Evolutionary conservation across 352 stramenopile species (phyloP), one percentile per base, ranked within the genome.

Genomic region (Globisporangium irregulare): DNA sequence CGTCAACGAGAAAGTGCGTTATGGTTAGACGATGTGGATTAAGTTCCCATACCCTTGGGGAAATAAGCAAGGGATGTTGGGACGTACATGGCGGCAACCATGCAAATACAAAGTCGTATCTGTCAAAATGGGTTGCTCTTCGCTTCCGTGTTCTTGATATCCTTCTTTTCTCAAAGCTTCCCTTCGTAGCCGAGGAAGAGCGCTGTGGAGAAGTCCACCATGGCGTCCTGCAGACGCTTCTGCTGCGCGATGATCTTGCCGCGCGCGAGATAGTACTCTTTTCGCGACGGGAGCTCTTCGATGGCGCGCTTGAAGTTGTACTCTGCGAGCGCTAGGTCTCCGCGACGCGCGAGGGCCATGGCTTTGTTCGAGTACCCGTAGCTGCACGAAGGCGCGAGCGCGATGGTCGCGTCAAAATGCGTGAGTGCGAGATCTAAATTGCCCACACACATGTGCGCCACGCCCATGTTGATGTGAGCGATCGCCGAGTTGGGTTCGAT

Each of bases 171-270:
- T 87, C 81, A 94, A 20, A 94, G 56, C 64, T 89, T 89, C 20
- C 79, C 84, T 59, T 88, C 81, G 59, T 91, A 92, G 18, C 86
- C 86, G 18, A 94, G 74, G 62, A 82, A 79, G 25, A 94, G 73
- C 15, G 82, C 86, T 0, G 84, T 90, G 15, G 84, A 89, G 68
- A 91, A 94, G 59, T 94, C 81, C 34, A 92, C 81, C 84, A 94
- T 91, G 3, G 86, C 84, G 59, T 92, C 86, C 50, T 92, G 84
- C 55, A 92, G 66, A 3, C 82, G 82, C 71, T 91, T 91, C 46
- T 91, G 86, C 56, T 87, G 69, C 36, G 86, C 80, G 48, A 92
- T 77, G 51, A 94, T 80, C 67, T 89, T 88, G 43, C 82, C 86
- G 3, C 82, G 71, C 14, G 79, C 77, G 20, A 92, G 60, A 53